These are phyloP conservation scores for Seminavis robusta DNA, from an alignment of 108 stramenopile species.

Conservation along the genomic window DNA sequence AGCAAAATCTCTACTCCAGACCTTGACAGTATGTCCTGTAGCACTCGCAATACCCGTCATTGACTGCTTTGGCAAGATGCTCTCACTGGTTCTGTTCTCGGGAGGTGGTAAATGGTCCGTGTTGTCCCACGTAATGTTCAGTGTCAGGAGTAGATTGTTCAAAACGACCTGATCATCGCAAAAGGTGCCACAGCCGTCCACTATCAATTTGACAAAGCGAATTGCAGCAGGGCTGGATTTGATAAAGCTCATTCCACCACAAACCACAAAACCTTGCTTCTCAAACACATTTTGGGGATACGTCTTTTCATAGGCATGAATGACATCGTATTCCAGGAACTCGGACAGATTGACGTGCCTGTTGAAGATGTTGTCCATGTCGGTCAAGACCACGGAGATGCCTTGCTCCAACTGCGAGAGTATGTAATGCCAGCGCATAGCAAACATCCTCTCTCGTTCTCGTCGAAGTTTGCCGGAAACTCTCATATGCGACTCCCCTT, in stretches of 20 bases:
- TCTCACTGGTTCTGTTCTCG: neutral
- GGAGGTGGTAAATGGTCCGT: neutral
- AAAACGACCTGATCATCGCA: constrained; percentile 57
- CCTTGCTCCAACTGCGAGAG: constrained; percentile 27
- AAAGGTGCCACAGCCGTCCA: constrained; percentile 21
- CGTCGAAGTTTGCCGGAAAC: neutral
- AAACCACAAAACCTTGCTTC: constrained; percentile 37
- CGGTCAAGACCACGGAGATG: constrained; percentile 35
- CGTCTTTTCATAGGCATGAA: constrained; percentile 39
- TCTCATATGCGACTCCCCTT: too few relatives aligned
- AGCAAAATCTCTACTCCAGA: constrained; percentile 59
- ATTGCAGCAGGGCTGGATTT: constrained; percentile 25
- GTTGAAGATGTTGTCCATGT: constrained; percentile 53
- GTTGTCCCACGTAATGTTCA: constrained; percentile 36
- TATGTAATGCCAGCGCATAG: constrained; percentile 28
- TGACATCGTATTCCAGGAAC: constrained; percentile 34
- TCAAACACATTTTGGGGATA: constrained; percentile 25
- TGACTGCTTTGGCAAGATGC: constrained; percentile 19
- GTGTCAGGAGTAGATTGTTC: constrained; percentile 21
- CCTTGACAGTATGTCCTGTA: constrained; percentile 36
- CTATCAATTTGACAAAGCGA: constrained; percentile 25
- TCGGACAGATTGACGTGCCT: constrained; percentile 17
- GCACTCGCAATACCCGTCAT: constrained; percentile 19
- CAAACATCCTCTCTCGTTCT: constrained; percentile 18
- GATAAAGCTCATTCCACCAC: constrained; percentile 44